Evolutionary conservation across 208 protist species (phyloP), one percentile per base, ranked within the genome.

Genomic region (Vickermania ingenoplastis): DNA sequence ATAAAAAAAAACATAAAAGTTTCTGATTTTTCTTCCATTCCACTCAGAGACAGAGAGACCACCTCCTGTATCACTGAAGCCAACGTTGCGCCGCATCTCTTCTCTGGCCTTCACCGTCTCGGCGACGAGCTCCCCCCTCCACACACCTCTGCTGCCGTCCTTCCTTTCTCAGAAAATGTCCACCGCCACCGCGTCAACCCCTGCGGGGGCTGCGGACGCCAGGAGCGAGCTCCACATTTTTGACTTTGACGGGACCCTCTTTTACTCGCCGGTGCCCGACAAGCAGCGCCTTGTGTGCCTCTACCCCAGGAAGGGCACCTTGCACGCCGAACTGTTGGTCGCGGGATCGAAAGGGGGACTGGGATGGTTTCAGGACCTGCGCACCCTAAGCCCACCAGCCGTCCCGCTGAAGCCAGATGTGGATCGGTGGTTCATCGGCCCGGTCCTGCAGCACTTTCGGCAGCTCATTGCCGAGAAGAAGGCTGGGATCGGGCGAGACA

Each of bases 181-280:
- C n/a, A n/a, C n/a, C n/a, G n/a, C n/a, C n/a, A n/a, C n/a, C n/a
- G n/a, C n/a, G n/a, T n/a, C n/a, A n/a, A n/a, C n/a, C n/a, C n/a
- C n/a, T n/a, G n/a, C n/a, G n/a, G n/a, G n/a, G n/a, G n/a, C n/a
- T n/a, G n/a, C n/a, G n/a, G n/a, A n/a, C n/a, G n/a, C n/a, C n/a
- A n/a, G n/a, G n/a, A n/a, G n/a, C 54, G 76, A 93, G 52, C 14
- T 93, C 1, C 83, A 93, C 63, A 65, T 93, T 26, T 93, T 91
- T 57, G 86, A 93, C 48, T 93, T 93, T 79, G 86, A 93, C 55
- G 83, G 86, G 13, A 91, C 83, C 5, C 63, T 91, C 29, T 93
- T 93, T 57, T 69, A 78, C 65, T 93, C 86, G 14, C 86, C 86
- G 0, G 54, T 67, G 0, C 75, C 72, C 2, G 53, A 72, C 29